Evolutionary conservation across 2,329 filamentous ascomycete genomes (phyloP), one percentile per base, ranked within the genome.

Genomic region (Exserohilum turcica): DNA sequence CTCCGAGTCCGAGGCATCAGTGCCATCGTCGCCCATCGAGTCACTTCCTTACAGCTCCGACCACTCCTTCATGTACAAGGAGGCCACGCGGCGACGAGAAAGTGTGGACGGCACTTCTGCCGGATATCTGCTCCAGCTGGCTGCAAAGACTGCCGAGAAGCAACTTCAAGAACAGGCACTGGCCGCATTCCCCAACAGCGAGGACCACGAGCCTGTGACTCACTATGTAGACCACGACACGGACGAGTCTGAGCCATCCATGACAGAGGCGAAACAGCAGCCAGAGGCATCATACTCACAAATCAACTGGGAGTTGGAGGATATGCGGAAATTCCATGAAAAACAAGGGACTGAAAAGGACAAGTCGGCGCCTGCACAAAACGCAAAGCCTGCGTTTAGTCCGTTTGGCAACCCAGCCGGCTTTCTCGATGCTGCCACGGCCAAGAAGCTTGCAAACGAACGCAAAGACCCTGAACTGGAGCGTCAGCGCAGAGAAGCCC

Each of bases 291-390:
- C 86, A 42, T 87, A 85, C 2, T 82, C 84, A 43, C 80, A 86
- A 63, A 82, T 84, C 3, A 78, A 84, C 52, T 93, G 89, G 86
- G 91, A 91, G 69, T 81, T 94, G 67, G 84, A 87, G 65, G 87
- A 91, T 64, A 90, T 94, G 88, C 88, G 90, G 63, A 83, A 87
- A 63, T 88, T 93, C 73, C 88, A 86, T 45, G 85, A 90, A 62
- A 80, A 86, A 63, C 76, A 81, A 61, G 79, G 80, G 36, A 62
- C 66, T 36, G 63, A 68, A 29, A 59, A 59, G 27, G 59, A 69
- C 38, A 59, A 61, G 48, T 48, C 57, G 43, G 65, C 61, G 35
- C 54, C 55, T 43, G 65, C 48, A 56, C 64, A 52, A 46, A 29
- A 48, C 24, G n/a, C 38, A 18, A 64, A 67, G 15, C 48, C 60